Evolutionary conservation across 78 protist species (phyloP), one percentile per base, ranked within the genome.

Genomic region (Diacronema lutheri): DNA sequence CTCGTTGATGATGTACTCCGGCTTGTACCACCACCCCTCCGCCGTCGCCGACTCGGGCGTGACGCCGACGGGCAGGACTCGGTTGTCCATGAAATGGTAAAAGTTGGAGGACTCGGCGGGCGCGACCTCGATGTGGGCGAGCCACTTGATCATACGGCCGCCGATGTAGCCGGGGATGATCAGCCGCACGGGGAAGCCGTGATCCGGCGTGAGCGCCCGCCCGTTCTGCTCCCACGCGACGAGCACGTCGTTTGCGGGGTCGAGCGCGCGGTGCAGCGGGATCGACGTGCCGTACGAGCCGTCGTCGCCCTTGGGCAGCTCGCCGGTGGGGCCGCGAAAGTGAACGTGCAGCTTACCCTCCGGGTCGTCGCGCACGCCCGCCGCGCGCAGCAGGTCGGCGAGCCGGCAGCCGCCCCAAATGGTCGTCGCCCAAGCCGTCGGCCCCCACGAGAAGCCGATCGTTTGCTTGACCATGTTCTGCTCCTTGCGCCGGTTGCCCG

Each of bases 401-500:
- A 74, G 66, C 6, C 35, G 81, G 46, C 40, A 73, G 57, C 89
- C 89, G 25, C 60, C 64, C 89, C 89, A 86, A n/a, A 73, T 58
- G 14, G 65, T 13, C 37, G 66, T 44, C 6, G 33, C 16, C 11
- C 44, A 37, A 13, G 56, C 89, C 31, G 89, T 61, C 19, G 89
- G 64, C 64, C 89, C 89, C 89, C 89, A 86, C 35, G 38, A 37
- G 83, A 86, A 86, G 41, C 89, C 89, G 44, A 76, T 61, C 58
- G 84, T 76, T 62, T 86, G 80, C 84, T 68, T 69, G 62, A 46
- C 40, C 61, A 65, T 80, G 68, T 86, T 77, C 79, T 77, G 72
- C 65, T 86, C 89, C 62, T 86, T 77, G 46, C 89, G 84, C 38
- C 89, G 83, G 78, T 86, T 86, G 76, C 89, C 87, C 31, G 89